Evolutionary conservation across 78 protist genomes (phyloP), one percentile per base, ranked within the genome.

Genomic region (Speleostelium caveatum): DNA sequence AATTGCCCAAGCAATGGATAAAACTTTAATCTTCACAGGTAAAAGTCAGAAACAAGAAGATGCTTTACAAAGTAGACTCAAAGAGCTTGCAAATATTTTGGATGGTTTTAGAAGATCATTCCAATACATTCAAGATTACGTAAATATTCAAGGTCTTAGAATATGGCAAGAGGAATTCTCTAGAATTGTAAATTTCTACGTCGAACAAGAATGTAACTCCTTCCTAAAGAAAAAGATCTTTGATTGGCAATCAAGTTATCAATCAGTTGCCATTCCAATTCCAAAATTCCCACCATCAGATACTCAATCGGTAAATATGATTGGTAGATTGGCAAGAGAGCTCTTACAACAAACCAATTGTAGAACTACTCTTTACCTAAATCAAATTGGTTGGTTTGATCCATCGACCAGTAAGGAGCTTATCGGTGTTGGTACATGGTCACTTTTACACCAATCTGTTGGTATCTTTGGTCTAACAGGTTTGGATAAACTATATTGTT

Each of bases 111-210:
- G 79, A 60, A 42, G 90, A 51, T 93, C 92, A 7, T 86, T 93
- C 73, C 87, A 76, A 67, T 83, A 93, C 87, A 93, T 94, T 49
- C 96, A 95, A 74, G 99, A 97, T 93, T 98, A 98, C 87, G 95
- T 98, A 26, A 88, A 92, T 60, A 92, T 98, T 35, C 92, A 94
- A 76, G 99, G 98, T 22, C 71, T 98, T 24, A 35, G 73, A 38
- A 86, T 98, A 42, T 98, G 99, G 99, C 98, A 95, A 76, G 99
- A 98, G 33, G 99, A 98, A 56, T 94, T 98, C 36, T 83, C 96
- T 8, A 63, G 99, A 56, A 94, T 98, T 62, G 75, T 98, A 59
- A 93, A 96, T 73, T 97, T 77, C 89, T 92, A 96, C 77, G 98
- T 98, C n/a, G 99, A 98, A 73, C 98, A 87, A 69, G 98, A 96